phyloP scores from a whole-genome alignment of 345 rosid genomes.

The Corymbia maculata region DNA sequence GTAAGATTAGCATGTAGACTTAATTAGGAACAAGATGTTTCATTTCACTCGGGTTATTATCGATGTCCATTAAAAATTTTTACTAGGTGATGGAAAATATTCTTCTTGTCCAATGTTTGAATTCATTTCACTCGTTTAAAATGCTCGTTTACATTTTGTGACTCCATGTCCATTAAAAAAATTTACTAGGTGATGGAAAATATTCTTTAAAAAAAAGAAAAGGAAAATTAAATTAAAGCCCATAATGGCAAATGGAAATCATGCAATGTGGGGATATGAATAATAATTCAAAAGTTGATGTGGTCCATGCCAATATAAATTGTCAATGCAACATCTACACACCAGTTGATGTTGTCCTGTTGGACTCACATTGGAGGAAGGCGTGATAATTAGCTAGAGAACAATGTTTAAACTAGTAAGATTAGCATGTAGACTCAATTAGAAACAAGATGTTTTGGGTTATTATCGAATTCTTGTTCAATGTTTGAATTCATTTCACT shows the following conservation, averaged over 20 bases:
- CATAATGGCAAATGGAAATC: neutral
- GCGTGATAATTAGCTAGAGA: neutral
- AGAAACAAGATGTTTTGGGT: neutral
- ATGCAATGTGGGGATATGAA: neutral
- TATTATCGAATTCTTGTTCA: neutral
- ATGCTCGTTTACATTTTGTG: neutral
- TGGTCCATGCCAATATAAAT: neutral
- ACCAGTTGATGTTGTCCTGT: neutral
- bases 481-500: neutral
- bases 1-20: neutral
- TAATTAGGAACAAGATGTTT: neutral
- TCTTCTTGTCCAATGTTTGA: neutral
- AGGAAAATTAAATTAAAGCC: neutral
- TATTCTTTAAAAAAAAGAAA: too few relatives aligned
- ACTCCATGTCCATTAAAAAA: too few relatives aligned
- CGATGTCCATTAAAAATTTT: too few relatives aligned
- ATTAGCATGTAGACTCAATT: neutral
- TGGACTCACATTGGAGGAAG: neutral
- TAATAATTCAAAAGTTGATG: neutral
- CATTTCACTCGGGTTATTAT: too few relatives aligned
- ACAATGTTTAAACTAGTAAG: neutral
- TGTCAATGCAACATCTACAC: accelerated
- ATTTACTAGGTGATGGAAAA: too few relatives aligned
- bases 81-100: too few relatives aligned
- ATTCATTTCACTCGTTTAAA: neutral